Percentiles rank a stretch among this genome's conserved stretches.
Evolutionary conservation across 805 yeast genomes (phyloP).

Genomic region (Candida anglica): DNA sequence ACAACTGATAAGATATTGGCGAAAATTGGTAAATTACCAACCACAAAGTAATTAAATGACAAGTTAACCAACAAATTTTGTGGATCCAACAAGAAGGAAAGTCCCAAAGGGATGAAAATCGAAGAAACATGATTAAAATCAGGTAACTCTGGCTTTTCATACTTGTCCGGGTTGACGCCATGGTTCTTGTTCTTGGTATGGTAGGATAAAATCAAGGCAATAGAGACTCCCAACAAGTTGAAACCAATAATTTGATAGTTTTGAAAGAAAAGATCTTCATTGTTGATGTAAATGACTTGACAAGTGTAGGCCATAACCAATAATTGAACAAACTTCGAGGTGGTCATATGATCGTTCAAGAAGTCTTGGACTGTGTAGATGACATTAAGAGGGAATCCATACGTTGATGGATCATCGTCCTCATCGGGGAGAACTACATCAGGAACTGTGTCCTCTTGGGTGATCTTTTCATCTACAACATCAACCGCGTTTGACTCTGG

Average conservation of each 20-base stretch:
- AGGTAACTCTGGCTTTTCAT: slow-evolving; percentile 23
- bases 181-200: slow-evolving; percentile 14
- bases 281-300: slow-evolving; percentile 26
- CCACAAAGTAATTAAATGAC: slow-evolving; percentile 30
- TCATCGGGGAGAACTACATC: not conserved
- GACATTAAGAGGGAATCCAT: slow-evolving; percentile 19
- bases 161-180: slow-evolving; percentile 8
- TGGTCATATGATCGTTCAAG: slow-evolving; percentile 28
- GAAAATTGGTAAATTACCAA: slow-evolving; percentile 27
- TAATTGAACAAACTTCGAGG: slow-evolving; percentile 28
- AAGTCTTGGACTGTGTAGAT: slow-evolving; percentile 34
- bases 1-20: slow-evolving; percentile 23
- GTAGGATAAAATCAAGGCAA: slow-evolving; percentile 26
- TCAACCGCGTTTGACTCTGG: slow-evolving; percentile 4
- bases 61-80: slow-evolving; percentile 17
- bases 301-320: slow-evolving; percentile 23
- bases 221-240: slow-evolving; percentile 28
- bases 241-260: slow-evolving; percentile 21
- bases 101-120: slow-evolving; percentile 26
- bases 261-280: slow-evolving; percentile 14
- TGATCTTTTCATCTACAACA: not conserved
- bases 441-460: not conserved
- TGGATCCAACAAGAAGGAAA: slow-evolving; percentile 18
- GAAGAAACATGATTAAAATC: slow-evolving; percentile 35
- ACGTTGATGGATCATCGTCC: slow-evolving; percentile 12